These are phyloP conservation scores for Daldinia loculata DNA, from an alignment of 495 filamentous ascomycete species.

Conservation along the genomic window DNA sequence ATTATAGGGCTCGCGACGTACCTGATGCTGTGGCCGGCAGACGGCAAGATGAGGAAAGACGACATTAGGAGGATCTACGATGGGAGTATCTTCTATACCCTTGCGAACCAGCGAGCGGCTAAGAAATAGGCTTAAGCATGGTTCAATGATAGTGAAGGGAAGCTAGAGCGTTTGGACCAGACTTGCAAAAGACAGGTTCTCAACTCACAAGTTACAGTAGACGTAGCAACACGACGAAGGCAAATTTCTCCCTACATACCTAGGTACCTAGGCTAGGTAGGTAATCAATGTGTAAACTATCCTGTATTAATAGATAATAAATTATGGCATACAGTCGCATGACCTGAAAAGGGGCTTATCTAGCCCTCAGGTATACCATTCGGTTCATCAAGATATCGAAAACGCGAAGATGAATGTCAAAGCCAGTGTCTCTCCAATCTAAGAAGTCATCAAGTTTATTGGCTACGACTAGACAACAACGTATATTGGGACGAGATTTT, in stretches of 20 bases:
- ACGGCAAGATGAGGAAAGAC: slow-evolving; percentile 46
- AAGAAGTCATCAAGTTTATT: too few species aligned
- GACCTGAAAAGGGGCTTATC: too few species aligned
- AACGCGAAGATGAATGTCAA: too few species aligned
- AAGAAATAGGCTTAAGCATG: not conserved
- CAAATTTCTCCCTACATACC: not conserved
- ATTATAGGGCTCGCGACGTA: slow-evolving; percentile 58
- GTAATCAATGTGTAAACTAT: not conserved
- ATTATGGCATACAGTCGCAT: not conserved
- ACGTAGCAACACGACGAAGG: not conserved
- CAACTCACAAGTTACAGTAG: not conserved
- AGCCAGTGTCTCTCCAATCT: too few species aligned
- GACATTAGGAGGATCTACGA: slow-evolving; percentile 46
- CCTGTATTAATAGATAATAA: not conserved
- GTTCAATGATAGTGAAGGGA: not conserved
- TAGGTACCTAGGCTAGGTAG: too few species aligned
- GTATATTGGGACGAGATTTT: too few species aligned
- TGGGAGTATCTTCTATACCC: slow-evolving; percentile 54
- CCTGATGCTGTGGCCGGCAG: slow-evolving; percentile 51
- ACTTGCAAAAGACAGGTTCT: not conserved
- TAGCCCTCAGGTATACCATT: too few species aligned
- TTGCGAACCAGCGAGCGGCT: slow-evolving; percentile 31
- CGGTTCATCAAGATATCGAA: too few species aligned
- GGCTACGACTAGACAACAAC: too few species aligned
- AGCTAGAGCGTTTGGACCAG: not conserved